Percentiles rank a stretch among this genome's conserved stretches.
phyloP scores from a whole-genome alignment of 352 stramenopile species.

The Globisporangium yorkense region DNA sequence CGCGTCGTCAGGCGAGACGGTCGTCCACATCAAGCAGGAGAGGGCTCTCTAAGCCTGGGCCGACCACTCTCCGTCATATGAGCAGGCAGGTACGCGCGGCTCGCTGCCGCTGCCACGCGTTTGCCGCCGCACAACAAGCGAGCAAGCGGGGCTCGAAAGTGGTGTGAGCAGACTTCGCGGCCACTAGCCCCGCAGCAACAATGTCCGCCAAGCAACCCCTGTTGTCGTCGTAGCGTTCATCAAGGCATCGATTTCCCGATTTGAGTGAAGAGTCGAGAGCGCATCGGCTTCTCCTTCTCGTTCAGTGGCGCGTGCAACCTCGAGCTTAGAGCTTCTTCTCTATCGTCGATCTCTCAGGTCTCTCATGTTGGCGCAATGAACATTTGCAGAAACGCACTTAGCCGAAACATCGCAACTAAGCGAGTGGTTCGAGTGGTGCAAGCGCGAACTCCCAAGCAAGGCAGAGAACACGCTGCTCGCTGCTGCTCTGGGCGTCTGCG shows the following conservation, averaged over 20 bases:
- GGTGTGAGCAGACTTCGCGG: no score
- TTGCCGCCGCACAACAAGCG: not conserved
- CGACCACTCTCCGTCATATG: not conserved
- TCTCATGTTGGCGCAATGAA: no score
- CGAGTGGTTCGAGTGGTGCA: not conserved
- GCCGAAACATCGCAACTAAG: no score
- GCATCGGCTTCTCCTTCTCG: no score
- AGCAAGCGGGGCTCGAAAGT: not conserved
- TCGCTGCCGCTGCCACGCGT: not conserved
- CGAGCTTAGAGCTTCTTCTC: no score
- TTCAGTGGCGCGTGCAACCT: no score
- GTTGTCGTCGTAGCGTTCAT: not conserved
- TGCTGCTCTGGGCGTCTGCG: not conserved
- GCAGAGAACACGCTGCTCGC: no score
- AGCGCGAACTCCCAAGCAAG: not conserved
- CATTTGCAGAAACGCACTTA: no score
- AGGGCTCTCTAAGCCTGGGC: not conserved
- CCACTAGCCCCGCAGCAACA: no score
- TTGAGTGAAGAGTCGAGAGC: no score
- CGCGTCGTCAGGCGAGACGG: not conserved
- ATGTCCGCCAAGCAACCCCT: not conserved
- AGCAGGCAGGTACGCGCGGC: not conserved
- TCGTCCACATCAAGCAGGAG: conserved; percentile 7
- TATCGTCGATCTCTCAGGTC: no score
- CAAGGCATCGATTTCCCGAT: not conserved